Base-by-base conservation (phyloP, 805 yeast species). In the Pichia exigua region DNA sequence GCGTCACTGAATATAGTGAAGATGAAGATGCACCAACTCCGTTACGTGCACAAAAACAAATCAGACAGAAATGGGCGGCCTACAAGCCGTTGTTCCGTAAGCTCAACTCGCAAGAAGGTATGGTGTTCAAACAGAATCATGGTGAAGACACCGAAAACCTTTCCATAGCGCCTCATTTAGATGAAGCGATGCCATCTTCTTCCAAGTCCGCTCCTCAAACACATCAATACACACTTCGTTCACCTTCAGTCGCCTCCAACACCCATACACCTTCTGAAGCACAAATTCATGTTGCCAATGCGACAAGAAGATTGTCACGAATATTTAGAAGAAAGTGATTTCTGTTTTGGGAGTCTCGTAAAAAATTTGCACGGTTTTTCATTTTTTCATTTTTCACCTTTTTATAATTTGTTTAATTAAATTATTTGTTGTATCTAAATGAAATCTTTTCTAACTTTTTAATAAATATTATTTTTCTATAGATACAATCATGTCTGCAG, bases 21-120 rank as follows among this genome's bases (percentile, higher is more conserved):
- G 78, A 73, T 8, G 84, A 79, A 60, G 84, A 79, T 63, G 79
- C 78, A 0, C 83, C 83, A 1, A 68, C 79, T 4, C 67, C 71
- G 6, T 62, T 60, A 47, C 65, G 62, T 9, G 59, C 66, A 53
- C 65, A 64, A 47, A 69, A 69, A 47, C 71, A 68, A 46, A 54
- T 68, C 53, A 57, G 69, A 45, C 69, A 65, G 51, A 65, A 64
- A 46, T 66, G 69, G 64, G 64, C 67, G 9, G 59, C 63, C 2
- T 66, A 65, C 35, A 63, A 63, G 32, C 68, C 70, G 15, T 54
- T 55, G 22, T 65, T 66, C 45, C 55, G 68, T 22, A 65, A 60
- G 46, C 57, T 68, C 38, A 63, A 68, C 35, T 61, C 68, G 0
- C 73, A 69, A 46, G 73, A 69, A 54, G 73, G 73, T 4, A 46